Evolutionary conservation across 208 protist genomes (phyloP), one percentile per base, ranked within the genome.

Genomic region (Leishmania gerbilli): DNA sequence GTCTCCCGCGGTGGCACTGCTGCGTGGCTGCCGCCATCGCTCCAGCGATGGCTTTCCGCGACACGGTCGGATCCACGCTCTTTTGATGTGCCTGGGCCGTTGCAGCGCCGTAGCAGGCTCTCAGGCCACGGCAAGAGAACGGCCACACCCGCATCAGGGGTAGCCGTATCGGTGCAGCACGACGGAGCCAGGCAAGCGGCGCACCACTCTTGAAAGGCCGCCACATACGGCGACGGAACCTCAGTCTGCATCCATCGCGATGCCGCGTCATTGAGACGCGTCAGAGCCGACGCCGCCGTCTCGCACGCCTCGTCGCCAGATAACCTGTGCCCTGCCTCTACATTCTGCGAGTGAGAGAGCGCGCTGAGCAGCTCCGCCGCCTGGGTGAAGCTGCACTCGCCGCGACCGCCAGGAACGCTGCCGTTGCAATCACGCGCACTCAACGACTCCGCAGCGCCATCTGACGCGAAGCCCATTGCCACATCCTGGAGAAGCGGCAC

Each of bases 361-460:
- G 40, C 1, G 51, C 55, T 49, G 49, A 42, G 27, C 21, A 86
- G 74, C 8, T 79, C 64, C 3, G 76, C 78, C 0, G 78, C 82
- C 37, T 86, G 78, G 13, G 78, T 79, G 27, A 86, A 82, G 74
- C 82, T 80, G 68, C 82, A 82, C 60, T 86, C 82, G 27, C 82
- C 82, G 5, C 78, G 79, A 8, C 17, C 77, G 27, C 34, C 19
- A 15, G 9, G 21, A 7, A 37, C 47, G 13, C 5, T 53, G 19
- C 31, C 53, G n/a, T 42, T 6, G 34, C 40, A 7, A 19, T 40
- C 31, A 21, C 8, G 53, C 6, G 51, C 47, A 11, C 31, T 17
- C 27, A 24, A 3, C 8, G 19, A 13, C 17, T 21, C 31, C 3
- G 51, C 31, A 76, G 51, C 72, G 4, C 9, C 19, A 15, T 34